Evolutionary conservation across 768 basidiomycete species (phyloP).

Genomic region (Coprinopsis strossmayeri): DNA sequence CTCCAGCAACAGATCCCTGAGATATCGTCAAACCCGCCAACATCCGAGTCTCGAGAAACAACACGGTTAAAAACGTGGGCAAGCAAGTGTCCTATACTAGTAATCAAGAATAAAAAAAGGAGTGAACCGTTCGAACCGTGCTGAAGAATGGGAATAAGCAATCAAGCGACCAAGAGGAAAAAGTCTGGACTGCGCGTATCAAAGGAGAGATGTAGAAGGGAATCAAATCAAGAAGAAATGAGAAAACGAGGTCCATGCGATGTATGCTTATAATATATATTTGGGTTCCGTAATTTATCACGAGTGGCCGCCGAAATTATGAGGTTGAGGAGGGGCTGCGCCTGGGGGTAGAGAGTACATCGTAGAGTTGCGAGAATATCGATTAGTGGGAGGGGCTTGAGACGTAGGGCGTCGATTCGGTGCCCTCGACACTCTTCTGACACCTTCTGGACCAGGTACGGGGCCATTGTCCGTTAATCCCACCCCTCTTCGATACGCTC

Average conservation of each 20-base stretch:
- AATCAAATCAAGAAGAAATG: slow-evolving; percentile 6
- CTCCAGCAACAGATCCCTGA: neutral
- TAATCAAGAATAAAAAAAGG: slow-evolving; percentile 8
- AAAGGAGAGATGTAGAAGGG: slow-evolving; percentile 1
- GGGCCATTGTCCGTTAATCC: slow-evolving; percentile 80
- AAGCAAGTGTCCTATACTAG: too few species aligned
- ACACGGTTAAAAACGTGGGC: too few species aligned
- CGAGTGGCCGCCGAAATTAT: slow-evolving; percentile 18
- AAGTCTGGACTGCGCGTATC: neutral
- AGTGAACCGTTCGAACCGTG: slow-evolving; percentile 5
- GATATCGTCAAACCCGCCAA: too few species aligned
- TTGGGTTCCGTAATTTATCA: slow-evolving; percentile 10
- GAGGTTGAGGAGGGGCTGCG: slow-evolving; percentile 59
- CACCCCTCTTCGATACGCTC: slow-evolving; percentile 50
- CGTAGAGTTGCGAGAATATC: slow-evolving; percentile 62
- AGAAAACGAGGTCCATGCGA: slow-evolving; percentile 6
- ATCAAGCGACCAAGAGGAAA: neutral
- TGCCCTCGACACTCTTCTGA: slow-evolving; percentile 70
- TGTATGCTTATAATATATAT: slow-evolving; percentile 5
- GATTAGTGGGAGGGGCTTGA: slow-evolving; percentile 51
- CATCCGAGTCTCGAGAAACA: too few species aligned
- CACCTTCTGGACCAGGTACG: slow-evolving; percentile 71
- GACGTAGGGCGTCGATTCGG: slow-evolving; percentile 51
- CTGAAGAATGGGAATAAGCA: neutral
- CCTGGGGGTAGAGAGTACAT: slow-evolving; percentile 61